These are phyloP conservation scores for Oxytropis ochrocephala DNA, from an alignment of 306 rosid genomes.

Conservation along the genomic window DNA sequence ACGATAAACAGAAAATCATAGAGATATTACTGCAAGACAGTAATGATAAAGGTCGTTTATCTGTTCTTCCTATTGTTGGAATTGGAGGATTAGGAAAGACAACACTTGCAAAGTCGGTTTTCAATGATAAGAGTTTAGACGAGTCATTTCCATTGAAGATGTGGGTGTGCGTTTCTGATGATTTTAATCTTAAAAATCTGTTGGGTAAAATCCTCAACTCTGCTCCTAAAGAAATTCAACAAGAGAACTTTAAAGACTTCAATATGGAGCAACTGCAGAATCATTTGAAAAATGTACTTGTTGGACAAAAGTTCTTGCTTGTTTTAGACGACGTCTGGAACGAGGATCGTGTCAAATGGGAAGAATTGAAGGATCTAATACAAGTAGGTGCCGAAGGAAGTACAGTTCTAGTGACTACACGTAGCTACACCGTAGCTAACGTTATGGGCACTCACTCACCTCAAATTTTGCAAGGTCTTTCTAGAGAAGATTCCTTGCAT, in stretches of 20 bases:
- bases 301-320: not conserved
- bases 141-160: not conserved
- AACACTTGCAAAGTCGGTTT: conserved; percentile 1
- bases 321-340: conserved; percentile 4
- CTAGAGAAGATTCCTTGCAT: not conserved
- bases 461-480: not conserved
- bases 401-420: conserved; percentile 9
- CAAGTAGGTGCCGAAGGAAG: not conserved
- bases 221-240: not conserved
- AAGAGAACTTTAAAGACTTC: not conserved
- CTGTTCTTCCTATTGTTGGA: conserved; percentile 15
- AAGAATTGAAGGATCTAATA: not conserved
- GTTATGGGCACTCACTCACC: not conserved
- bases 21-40: not conserved
- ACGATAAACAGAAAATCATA: not conserved
- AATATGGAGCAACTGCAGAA: not conserved
- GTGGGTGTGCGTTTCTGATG: not conserved
- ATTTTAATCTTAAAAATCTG: not conserved
- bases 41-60: not conserved
- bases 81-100: conserved; percentile 20
- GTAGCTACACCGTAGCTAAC: not conserved
- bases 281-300: not conserved
- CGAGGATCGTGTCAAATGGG: not conserved
- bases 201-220: not conserved
- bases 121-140: not conserved